phyloP scores from a whole-genome alignment of 108 stramenopile species.

The Mayamaea pseudoterrestris region DNA sequence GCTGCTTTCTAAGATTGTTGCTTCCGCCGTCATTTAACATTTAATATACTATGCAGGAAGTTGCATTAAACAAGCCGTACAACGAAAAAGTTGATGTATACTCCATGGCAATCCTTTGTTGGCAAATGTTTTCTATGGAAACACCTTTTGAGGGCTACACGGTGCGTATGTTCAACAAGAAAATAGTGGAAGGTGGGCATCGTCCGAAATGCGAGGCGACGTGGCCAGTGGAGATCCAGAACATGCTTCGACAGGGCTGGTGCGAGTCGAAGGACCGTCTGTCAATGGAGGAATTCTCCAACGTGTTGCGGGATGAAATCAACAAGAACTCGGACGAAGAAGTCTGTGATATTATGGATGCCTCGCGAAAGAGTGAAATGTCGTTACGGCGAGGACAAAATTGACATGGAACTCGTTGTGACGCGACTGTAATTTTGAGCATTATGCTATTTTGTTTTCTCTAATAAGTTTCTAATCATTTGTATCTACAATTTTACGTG shows the following conservation, averaged over 20 bases:
- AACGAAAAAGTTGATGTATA: slow-evolving; percentile 81
- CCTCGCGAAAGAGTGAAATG: slow-evolving; percentile 31
- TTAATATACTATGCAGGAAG: slow-evolving; percentile 68
- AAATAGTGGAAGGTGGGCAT: slow-evolving; percentile 35
- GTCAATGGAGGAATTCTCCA: slow-evolving; percentile 40
- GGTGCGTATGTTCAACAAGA: slow-evolving; percentile 38
- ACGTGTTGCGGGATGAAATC: slow-evolving; percentile 50
- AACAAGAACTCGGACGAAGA: slow-evolving; percentile 41
- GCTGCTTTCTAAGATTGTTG: background rate
- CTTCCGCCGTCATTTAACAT: background rate
- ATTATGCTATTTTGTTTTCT: too few species aligned
- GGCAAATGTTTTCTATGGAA: slow-evolving; percentile 63
- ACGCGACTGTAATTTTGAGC: background rate
- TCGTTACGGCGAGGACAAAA: slow-evolving; percentile 9
- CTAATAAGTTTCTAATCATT: too few species aligned
- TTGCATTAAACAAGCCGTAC: slow-evolving; percentile 61
- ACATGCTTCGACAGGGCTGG: slow-evolving; percentile 38
- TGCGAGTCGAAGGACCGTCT: slow-evolving; percentile 46
- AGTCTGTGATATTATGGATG: slow-evolving; percentile 21
- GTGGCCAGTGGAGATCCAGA: slow-evolving; percentile 38
- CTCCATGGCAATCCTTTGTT: slow-evolving; percentile 71
- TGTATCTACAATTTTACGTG: too few species aligned
- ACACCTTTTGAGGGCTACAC: slow-evolving; percentile 58
- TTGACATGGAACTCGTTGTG: too few species aligned
- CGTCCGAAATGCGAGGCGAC: slow-evolving; percentile 49